Base-by-base conservation (phyloP, 2,329 filamentous ascomycete species). In the Fusarium devonianum region DNA sequence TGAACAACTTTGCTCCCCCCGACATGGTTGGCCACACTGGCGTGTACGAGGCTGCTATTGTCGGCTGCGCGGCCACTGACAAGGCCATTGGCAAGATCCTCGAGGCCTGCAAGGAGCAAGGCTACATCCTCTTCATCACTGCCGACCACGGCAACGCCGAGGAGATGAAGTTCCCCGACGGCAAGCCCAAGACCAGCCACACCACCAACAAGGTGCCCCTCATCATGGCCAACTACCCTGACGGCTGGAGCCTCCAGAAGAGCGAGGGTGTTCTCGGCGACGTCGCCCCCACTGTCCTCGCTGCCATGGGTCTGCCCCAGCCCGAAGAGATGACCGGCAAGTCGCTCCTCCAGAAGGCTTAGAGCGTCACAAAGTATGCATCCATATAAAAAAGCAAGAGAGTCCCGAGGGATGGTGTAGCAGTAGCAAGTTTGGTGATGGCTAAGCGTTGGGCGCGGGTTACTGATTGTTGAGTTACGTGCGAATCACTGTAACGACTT, bases 1-100 rank as follows among this genome's bases (percentile, higher is more conserved):
- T 99, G 94, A 97, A 97, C 86, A 99, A 99, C 85, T 97, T 99
- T 75, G 94, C 94, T 30, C 94, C 94, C 30, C 94, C 94, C 13
- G 94, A 99, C 78, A 99, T 99, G 94, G 94, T 99, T 60, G 94
- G 94, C 64, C 94, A 99, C 79, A 99, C 94, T 9, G 94, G 94
- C 70, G 92, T 96, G 53, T 97, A 97, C 76, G 88, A 97, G 66
- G 93, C 94, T 21, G 94, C 94, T 48, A 87, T 99, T 56, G 71
- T 94, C 68, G 94, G 87, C 65, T 88, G 88, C 64, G 81, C 86
- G 62, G 87, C 93, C 62, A 99, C 94, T 10, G 94, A 99, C 74
- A 90, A 89, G 78, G 93, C 90, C 44, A 99, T 99, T 67, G 92
- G 91, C 67, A 85, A 87, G 72, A 92, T 99, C 65, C 92, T 90